Evolutionary conservation across 1,284 basidiomycete genomes (phyloP).

Genomic region (Meripilus lineatus): DNA sequence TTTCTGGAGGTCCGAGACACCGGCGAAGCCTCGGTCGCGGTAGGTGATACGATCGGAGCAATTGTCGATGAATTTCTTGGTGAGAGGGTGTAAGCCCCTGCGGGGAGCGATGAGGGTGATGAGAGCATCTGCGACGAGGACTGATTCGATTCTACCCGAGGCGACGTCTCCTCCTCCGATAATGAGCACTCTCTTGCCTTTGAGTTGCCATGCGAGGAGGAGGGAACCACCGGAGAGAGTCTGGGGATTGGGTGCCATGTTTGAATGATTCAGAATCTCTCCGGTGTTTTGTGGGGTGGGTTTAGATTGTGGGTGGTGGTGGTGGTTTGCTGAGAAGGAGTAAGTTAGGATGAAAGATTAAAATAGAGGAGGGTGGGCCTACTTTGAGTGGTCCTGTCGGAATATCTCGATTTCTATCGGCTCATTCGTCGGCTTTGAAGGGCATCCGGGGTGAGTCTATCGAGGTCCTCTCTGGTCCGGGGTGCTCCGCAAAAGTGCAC

Average conservation of each 20-base stretch:
- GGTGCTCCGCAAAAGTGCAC: too few relatives aligned
- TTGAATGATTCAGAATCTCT: too few relatives aligned
- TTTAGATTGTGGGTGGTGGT: too few relatives aligned
- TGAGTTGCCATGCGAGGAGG: constrained; percentile 85
- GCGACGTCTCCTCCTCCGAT: constrained; percentile 90
- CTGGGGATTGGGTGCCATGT: constrained; percentile 17
- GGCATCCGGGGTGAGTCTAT: too few relatives aligned
- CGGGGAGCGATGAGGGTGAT: constrained; percentile 63
- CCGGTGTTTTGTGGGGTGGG: too few relatives aligned
- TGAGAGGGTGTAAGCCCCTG: constrained; percentile 56
- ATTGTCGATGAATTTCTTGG: constrained; percentile 45
- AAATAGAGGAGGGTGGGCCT: too few relatives aligned
- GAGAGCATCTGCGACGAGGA: constrained; percentile 56
- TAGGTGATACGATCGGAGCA: constrained; percentile 59
- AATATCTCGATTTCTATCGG: too few relatives aligned
- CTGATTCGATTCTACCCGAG: constrained; percentile 70
- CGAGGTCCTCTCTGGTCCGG: too few relatives aligned
- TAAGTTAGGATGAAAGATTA: too few relatives aligned
- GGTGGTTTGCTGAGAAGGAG: too few relatives aligned
- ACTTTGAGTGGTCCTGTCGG: too few relatives aligned
- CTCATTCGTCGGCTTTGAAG: too few relatives aligned
- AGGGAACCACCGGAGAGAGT: constrained; percentile 58
- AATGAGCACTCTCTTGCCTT: constrained; percentile 74
- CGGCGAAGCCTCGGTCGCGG: constrained; percentile 63
- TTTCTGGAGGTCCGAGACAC: constrained; percentile 51